Conservation (phyloP, 495 filamentous ascomycete species). For the Pseudomonodictys pantanalensis region DNA sequence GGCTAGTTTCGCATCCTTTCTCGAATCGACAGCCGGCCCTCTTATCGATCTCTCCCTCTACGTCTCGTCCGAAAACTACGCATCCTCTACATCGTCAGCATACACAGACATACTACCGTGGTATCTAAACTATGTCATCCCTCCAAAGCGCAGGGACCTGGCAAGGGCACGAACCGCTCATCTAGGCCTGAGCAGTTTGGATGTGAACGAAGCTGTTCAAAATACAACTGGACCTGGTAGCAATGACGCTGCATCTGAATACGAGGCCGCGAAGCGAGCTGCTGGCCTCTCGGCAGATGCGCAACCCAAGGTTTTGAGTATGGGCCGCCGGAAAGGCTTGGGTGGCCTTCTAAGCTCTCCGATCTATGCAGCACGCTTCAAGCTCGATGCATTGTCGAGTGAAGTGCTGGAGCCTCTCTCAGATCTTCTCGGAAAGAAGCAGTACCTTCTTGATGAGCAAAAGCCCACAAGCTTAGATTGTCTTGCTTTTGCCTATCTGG, state of each 20-base stretch:
- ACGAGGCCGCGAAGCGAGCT: slow-evolving; percentile 32
- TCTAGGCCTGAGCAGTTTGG: slow-evolving; percentile 66
- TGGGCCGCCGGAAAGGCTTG: slow-evolving; percentile 36
- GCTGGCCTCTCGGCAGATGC: slow-evolving; percentile 22
- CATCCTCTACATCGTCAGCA: slow-evolving; percentile 65
- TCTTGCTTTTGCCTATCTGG: slow-evolving; percentile 71
- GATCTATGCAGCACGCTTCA: slow-evolving; percentile 55
- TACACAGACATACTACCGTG: slow-evolving; percentile 74
- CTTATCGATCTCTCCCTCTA: slow-evolving; percentile 59
- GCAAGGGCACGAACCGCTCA: slow-evolving; percentile 70
- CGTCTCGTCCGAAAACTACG: slow-evolving; percentile 82
- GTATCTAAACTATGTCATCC: slow-evolving; percentile 78
- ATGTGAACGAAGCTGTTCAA: slow-evolving; percentile 47
- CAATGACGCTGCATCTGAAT: slow-evolving; percentile 12
- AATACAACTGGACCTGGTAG: slow-evolving; percentile 25
- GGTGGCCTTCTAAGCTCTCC: slow-evolving; percentile 35
- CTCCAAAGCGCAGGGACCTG: slow-evolving; percentile 60
- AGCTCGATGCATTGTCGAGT: slow-evolving; percentile 63
- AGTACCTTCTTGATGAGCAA: slow-evolving; percentile 52
- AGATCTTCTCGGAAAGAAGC: slow-evolving; percentile 57
- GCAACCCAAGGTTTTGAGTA: slow-evolving; percentile 32
- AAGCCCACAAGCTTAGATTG: slow-evolving; percentile 69
- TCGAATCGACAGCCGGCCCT: slow-evolving; percentile 33
- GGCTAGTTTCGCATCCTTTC: slow-evolving; percentile 26
- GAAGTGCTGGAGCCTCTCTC: slow-evolving; percentile 68